Percentiles rank a stretch among this genome's conserved stretches.
phyloP scores from a whole-genome alignment of 75 land plant genomes.

The Cryptomeria japonica region DNA sequence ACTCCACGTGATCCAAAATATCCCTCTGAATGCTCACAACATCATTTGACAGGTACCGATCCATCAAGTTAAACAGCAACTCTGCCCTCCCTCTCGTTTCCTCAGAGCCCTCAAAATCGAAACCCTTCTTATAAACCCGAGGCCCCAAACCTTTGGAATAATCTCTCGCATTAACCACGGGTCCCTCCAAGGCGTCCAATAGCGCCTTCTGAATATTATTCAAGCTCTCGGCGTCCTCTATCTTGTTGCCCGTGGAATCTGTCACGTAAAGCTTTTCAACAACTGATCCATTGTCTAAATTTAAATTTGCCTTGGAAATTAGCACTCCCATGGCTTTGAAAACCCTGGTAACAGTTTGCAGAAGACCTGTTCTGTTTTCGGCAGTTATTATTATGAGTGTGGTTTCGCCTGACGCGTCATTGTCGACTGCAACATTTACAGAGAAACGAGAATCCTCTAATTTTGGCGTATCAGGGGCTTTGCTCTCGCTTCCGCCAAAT shows the following conservation, averaged over 20 bases:
- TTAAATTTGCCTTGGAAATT: constrained; percentile 46
- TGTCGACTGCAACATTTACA: constrained; percentile 26
- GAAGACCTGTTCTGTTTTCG: constrained; percentile 53
- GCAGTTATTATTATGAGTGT: constrained; percentile 44
- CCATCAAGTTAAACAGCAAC: constrained; percentile 64
- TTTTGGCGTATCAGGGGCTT: neutral
- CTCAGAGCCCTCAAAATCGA: neutral
- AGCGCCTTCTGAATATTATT: constrained; percentile 45
- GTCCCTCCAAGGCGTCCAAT: constrained; percentile 37
- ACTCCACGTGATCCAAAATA: constrained; percentile 71
- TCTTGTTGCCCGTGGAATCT: constrained; percentile 35
- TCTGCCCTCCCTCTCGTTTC: constrained; percentile 43
- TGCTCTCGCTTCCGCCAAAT: constrained; percentile 1
- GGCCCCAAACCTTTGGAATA: neutral
- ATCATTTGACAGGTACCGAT: constrained; percentile 72
- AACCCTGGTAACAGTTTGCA: constrained; percentile 44
- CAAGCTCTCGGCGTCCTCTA: constrained; percentile 34
- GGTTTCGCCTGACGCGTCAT: constrained; percentile 20
- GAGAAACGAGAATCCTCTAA: neutral
- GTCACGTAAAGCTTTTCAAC: constrained; percentile 46
- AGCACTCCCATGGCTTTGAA: constrained; percentile 55
- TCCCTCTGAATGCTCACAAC: constrained; percentile 65
- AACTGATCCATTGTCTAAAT: constrained; percentile 41
- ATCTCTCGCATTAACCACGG: neutral
- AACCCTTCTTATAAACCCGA: neutral